These are phyloP conservation scores for Collybia mongolica DNA, from an alignment of 768 basidiomycete genomes.

Conservation along the genomic window DNA sequence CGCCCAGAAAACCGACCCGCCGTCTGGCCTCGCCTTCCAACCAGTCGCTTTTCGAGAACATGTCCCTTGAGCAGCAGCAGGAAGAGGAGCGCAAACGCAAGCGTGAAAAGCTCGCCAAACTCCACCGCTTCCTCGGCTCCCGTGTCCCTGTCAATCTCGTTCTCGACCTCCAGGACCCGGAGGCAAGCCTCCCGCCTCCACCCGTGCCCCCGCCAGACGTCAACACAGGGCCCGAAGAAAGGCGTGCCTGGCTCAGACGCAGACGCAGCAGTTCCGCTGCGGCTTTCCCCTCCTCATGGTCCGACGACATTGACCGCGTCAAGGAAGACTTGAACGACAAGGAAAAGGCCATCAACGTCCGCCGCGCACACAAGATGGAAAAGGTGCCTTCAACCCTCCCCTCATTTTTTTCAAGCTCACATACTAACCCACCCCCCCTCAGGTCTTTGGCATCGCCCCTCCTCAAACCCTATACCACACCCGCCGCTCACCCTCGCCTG, in stretches of 20 bases:
- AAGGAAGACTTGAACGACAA: slow-evolving; percentile 69
- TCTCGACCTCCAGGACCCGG: slow-evolving; percentile 41
- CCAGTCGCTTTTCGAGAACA: slow-evolving; percentile 46
- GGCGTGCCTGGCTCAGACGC: slow-evolving; percentile 44
- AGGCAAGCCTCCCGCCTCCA: slow-evolving; percentile 24
- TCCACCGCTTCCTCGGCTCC: slow-evolving; percentile 86
- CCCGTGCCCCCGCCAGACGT: slow-evolving; percentile 18
- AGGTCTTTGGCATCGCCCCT: slow-evolving; percentile 84
- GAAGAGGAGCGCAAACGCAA: slow-evolving; percentile 68
- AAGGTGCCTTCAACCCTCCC: slow-evolving; percentile 45
- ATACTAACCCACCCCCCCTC: slow-evolving; percentile 1
- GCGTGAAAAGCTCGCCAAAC: slow-evolving; percentile 74
- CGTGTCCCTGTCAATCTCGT: slow-evolving; percentile 72
- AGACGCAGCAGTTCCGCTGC: slow-evolving; percentile 55
- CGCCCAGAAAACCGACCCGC: slow-evolving; percentile 21
- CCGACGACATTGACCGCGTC: slow-evolving; percentile 56
- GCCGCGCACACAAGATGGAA: slow-evolving; percentile 85
- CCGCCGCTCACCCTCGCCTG: slow-evolving; percentile 44
- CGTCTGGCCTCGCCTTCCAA: slow-evolving; percentile 35
- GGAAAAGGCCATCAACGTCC: slow-evolving; percentile 80
- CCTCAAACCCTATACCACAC: slow-evolving; percentile 80
- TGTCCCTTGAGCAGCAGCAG: slow-evolving; percentile 50
- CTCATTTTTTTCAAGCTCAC: neutral
- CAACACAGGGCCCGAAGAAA: slow-evolving; percentile 25
- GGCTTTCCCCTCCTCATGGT: slow-evolving; percentile 46